These are phyloP conservation scores for Guyanaporus albipodus DNA, from an alignment of 768 basidiomycete species.

Conservation along the genomic window DNA sequence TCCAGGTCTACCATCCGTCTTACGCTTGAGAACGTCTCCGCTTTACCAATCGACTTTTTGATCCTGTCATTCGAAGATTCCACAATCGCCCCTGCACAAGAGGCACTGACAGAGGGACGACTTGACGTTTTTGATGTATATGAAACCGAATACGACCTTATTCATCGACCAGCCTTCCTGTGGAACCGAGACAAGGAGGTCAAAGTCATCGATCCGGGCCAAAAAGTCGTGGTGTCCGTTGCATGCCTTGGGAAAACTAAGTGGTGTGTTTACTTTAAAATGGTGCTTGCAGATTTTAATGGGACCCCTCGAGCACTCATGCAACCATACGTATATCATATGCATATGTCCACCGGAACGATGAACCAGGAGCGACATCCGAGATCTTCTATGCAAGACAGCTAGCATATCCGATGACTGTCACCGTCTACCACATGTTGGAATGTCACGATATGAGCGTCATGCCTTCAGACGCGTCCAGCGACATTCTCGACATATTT, in stretches of 20 bases:
- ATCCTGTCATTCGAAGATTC: slow-evolving; percentile 89
- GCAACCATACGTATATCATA: slow-evolving; percentile 86
- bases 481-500: slow-evolving; percentile 23
- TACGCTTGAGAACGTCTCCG: slow-evolving; percentile 86
- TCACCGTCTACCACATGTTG: slow-evolving; percentile 95
- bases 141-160: slow-evolving; percentile 82
- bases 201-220: slow-evolving; percentile 60
- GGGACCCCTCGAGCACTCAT: slow-evolving; percentile 49
- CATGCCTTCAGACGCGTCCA: slow-evolving; percentile 48
- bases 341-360: slow-evolving; percentile 54
- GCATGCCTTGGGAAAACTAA: slow-evolving; percentile 86
- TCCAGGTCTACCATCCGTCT: slow-evolving; percentile 77
- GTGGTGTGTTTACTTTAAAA: slow-evolving; percentile 59
- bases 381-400: slow-evolving; percentile 82
- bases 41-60: slow-evolving; percentile 79
- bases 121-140: slow-evolving; percentile 82
- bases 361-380: slow-evolving; percentile 29
- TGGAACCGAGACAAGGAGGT: slow-evolving; percentile 52
- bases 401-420: slow-evolving; percentile 80
- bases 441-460: slow-evolving; percentile 84
- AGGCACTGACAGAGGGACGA: slow-evolving; percentile 73
- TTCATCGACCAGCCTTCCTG: slow-evolving; percentile 74
- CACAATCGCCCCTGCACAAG: slow-evolving; percentile 71
- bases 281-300: neutral
- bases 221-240: slow-evolving; percentile 63